Percentiles rank a stretch among this genome's conserved stretches.
Conservation (phyloP, 345 rosid genomes). For the Boechera stricta region DNA sequence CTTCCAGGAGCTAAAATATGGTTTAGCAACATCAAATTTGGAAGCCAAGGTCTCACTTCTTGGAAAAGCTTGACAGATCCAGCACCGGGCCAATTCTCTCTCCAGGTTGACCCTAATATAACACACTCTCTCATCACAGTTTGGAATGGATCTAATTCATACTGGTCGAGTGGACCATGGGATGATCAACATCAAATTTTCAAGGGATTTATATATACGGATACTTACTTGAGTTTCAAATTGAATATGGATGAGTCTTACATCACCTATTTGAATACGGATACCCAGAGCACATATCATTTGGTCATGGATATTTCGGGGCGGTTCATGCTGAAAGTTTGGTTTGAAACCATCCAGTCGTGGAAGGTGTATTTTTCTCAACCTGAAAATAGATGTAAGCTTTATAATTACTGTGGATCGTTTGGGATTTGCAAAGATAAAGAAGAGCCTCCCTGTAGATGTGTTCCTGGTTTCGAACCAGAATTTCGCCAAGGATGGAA, state of each 20-base stretch:
- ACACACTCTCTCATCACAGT: background rate
- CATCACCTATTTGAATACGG: background rate
- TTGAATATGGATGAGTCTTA: background rate
- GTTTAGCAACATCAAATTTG: background rate
- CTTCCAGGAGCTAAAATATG: background rate
- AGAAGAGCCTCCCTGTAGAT: fast-evolving
- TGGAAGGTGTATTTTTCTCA: background rate
- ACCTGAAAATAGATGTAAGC: background rate
- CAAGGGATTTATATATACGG: fast-evolving
- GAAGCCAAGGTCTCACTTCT: background rate
- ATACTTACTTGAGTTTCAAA: background rate
- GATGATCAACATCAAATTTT: background rate
- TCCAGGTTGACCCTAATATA: background rate
- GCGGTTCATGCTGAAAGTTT: background rate
- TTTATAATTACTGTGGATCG: background rate
- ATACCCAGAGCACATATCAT: no score
- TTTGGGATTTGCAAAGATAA: background rate
- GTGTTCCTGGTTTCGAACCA: background rate
- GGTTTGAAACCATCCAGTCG: fast-evolving
- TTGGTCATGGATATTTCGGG: background rate
- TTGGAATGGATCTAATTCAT: conserved; percentile 1
- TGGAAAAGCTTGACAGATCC: background rate
- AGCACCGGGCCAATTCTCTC: background rate
- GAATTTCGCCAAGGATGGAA: no score
- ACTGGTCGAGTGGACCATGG: background rate